These are phyloP conservation scores for Parsonsia alboflavescens DNA, from an alignment of 257 asterid species.

Conservation along the genomic window DNA sequence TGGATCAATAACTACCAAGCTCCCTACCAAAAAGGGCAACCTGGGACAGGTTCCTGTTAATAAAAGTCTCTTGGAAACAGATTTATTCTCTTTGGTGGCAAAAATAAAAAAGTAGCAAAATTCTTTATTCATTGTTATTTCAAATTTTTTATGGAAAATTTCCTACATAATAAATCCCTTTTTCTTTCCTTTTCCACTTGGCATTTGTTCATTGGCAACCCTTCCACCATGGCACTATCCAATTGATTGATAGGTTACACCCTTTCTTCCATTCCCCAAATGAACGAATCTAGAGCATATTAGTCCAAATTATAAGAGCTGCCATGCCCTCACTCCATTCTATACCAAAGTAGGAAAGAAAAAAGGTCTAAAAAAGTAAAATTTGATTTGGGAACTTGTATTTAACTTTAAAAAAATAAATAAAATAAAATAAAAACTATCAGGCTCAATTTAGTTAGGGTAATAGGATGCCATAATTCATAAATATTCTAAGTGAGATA, in stretches of 20 bases:
- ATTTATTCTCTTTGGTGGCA: too few relatives aligned
- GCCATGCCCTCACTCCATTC: not conserved
- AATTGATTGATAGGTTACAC: too few relatives aligned
- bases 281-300: not conserved
- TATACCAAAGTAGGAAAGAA: not conserved
- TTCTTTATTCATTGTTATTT: not conserved
- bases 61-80: too few relatives aligned
- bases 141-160: not conserved
- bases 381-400: not conserved
- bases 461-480: not conserved
- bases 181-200: not conserved
- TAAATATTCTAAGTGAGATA: not conserved
- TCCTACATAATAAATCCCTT: not conserved
- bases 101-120: not conserved
- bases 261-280: too few relatives aligned
- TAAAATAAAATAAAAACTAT: not conserved
- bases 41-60: too few relatives aligned
- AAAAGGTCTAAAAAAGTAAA: too few relatives aligned
- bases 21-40: too few relatives aligned
- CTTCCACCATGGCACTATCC: too few relatives aligned
- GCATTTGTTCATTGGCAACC: not conserved
- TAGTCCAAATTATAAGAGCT: not conserved
- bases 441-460: not conserved
- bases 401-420: not conserved
- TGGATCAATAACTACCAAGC: too few relatives aligned